Percentiles rank a stretch among this genome's conserved stretches.
Evolutionary conservation across 352 stramenopile genomes (phyloP).

Genomic region (Phytopythium ostracodes): DNA sequence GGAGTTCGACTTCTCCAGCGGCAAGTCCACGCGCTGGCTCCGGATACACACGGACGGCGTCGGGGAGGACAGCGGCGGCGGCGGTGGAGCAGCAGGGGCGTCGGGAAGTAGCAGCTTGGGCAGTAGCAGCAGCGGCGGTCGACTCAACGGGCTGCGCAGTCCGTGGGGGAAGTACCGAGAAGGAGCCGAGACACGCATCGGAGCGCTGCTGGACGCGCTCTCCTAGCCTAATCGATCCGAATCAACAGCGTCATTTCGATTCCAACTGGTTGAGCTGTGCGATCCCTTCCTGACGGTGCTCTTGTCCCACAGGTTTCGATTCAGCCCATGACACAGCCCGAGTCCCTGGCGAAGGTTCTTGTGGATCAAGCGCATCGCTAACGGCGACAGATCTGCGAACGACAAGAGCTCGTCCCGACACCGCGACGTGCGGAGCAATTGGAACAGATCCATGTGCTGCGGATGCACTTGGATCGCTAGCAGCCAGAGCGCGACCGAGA

Average conservation of each 20-base stretch:
- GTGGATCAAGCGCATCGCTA: slow-evolving; percentile 24
- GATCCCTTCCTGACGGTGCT: neutral
- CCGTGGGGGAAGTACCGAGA: slow-evolving; percentile 15
- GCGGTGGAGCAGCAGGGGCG: slow-evolving; percentile 10
- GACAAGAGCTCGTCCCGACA: slow-evolving; percentile 26
- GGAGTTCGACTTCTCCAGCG: slow-evolving; percentile 72
- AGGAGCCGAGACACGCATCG: slow-evolving; percentile 30
- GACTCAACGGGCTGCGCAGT: slow-evolving; percentile 1
- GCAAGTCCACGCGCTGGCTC: slow-evolving; percentile 66
- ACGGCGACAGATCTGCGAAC: slow-evolving; percentile 23
- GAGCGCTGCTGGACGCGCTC: slow-evolving; percentile 32
- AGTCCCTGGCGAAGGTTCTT: slow-evolving; percentile 11
- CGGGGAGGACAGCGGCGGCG: slow-evolving; percentile 36
- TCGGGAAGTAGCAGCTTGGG: neutral
- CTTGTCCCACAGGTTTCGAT: slow-evolving; percentile 15
- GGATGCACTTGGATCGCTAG: slow-evolving; percentile 42
- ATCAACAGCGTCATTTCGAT: neutral
- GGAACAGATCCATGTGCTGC: slow-evolving; percentile 16
- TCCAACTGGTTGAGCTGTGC: neutral
- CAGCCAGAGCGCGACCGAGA: slow-evolving; percentile 58
- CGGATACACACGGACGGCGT: slow-evolving; percentile 54
- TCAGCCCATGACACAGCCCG: slow-evolving; percentile 19
- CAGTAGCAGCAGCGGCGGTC: neutral
- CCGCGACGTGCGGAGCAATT: slow-evolving; percentile 5
- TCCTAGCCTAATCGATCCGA: slow-evolving; percentile 13